Evolutionary conservation across 2,329 filamentous ascomycete species (phyloP), one percentile per base, ranked within the genome.

Genomic region (Ustulina deusta): DNA sequence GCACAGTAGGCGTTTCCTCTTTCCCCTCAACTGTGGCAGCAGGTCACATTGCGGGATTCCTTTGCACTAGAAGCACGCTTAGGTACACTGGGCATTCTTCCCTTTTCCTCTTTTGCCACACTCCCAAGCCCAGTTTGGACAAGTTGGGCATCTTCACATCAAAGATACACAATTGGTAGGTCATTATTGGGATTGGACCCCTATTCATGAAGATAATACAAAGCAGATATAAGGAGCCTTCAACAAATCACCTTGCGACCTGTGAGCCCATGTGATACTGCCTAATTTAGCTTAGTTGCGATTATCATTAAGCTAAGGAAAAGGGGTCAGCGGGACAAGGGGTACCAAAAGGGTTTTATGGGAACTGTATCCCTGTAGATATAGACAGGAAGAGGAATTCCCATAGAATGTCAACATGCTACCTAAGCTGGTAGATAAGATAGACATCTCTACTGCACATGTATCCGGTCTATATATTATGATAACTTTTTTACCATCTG

Each of bases 231-330:
- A 52, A 34, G 34, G 49, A 52, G 49, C 27, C 25, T 27, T 20
- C 6, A 17, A 40, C 22, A 42, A 56, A 10, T 25, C 25, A 51
- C 52, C 46, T 54, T 54, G 42, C 20, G 44, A 61, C 66, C 55
- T 58, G 62, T 61, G 66, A 65, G 46, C 22, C 62, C 49, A 61
- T 49, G 52, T 27, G 40, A 48, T 62, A 48, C 52, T 68, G 61
- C 66, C 66, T 65, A 61, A 61, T 68, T 20, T 17, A 34, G 66
- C 62, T 49, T 68, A 57, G 66, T 48, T 54, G 52, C 57, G n/a
- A 61, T 42, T 11, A 36, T 29, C 48, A 67, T 38, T 13, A 32
- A 25, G 49, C 51, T 68, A 68, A 44, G 44, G 38, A 65, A 68
- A 65, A 57, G 65, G 65, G 65, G 56, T 61, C 51, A 32, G 49